Evolutionary conservation across 352 stramenopile genomes (phyloP).

Genomic region (Pythium folliculosum): DNA sequence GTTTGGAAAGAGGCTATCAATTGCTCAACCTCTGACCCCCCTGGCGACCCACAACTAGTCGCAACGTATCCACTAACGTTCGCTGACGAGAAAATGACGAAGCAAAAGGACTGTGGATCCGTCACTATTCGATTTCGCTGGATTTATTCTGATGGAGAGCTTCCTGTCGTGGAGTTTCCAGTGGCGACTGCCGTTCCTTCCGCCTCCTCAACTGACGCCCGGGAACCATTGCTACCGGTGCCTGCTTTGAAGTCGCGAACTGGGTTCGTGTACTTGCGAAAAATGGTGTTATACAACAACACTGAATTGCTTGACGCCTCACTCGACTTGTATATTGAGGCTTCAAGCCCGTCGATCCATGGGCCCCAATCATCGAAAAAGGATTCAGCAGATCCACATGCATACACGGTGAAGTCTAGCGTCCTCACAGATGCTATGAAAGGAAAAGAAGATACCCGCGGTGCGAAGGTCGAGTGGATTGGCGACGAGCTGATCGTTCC

Average conservation of each 20-base stretch:
- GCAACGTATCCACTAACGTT: conserved; percentile 38
- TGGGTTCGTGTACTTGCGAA: conserved; percentile 31
- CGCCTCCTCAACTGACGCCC: neutral
- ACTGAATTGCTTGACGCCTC: conserved; percentile 31
- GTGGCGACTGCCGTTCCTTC: neutral
- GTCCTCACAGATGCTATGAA: conserved; percentile 38
- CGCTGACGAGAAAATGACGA: conserved; percentile 41
- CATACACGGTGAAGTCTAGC: conserved; percentile 15
- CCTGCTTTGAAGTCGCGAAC: conserved; percentile 5
- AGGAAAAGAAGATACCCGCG: conserved; percentile 3
- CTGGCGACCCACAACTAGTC: conserved; percentile 34
- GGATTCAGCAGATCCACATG: neutral
- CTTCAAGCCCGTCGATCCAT: conserved; percentile 15
- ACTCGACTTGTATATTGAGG: conserved; percentile 41
- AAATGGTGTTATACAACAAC: conserved; percentile 32
- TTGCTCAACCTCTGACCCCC: conserved; percentile 15
- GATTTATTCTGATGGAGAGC: conserved; percentile 34
- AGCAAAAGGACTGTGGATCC: conserved; percentile 38
- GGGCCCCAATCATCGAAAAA: neutral
- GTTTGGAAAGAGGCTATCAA: conserved; percentile 30
- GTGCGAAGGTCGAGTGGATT: conserved; percentile 29
- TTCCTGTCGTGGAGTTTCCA: conserved; percentile 23
- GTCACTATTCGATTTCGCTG: conserved; percentile 45
- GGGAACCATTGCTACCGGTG: neutral
- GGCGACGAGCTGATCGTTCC: conserved; percentile 36